Evolutionary conservation across 306 rosid genomes (phyloP).

Genomic region (Quercus aquifolioides): DNA sequence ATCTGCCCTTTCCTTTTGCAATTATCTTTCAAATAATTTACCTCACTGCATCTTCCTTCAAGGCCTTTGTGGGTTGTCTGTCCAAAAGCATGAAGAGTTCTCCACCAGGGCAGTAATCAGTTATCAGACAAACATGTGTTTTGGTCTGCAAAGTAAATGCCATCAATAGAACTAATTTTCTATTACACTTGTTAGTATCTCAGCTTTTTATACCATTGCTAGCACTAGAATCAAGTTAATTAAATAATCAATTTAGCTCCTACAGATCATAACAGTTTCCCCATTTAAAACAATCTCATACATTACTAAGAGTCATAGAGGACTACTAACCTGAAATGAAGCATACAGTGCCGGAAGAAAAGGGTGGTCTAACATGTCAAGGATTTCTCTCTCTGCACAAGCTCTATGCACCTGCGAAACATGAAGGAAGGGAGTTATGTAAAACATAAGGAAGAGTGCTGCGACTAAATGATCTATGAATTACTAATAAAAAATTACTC

Average conservation of each 20-base stretch:
- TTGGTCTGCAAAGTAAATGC: constrained; percentile 62
- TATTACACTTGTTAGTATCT: not conserved
- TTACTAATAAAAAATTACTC: not conserved
- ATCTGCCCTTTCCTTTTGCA: not conserved
- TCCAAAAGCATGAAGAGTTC: constrained; percentile 92
- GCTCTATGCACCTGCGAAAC: constrained; percentile 88
- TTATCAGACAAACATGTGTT: constrained; percentile 92
- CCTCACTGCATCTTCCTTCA: constrained; percentile 91
- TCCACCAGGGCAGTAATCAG: constrained; percentile 94
- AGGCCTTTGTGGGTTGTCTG: constrained; percentile 76
- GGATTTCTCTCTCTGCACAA: constrained; percentile 95
- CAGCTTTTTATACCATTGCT: not conserved
- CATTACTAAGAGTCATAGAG: not conserved
- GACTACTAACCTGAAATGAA: constrained; percentile 81
- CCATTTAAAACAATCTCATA: not conserved
- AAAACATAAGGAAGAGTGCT: constrained; percentile 10
- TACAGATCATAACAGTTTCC: not conserved
- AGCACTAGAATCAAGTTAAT: not conserved
- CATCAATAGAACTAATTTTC: not conserved
- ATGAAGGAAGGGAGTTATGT: constrained; percentile 7
- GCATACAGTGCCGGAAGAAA: constrained; percentile 95
- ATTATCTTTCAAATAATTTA: constrained; percentile 17
- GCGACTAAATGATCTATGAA: constrained; percentile 4
- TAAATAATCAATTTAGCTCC: not conserved
- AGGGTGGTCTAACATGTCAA: constrained; percentile 96